Evolutionary conservation across 257 asterid species (phyloP).

Genomic region (Lithospermum erythrorhizon): DNA sequence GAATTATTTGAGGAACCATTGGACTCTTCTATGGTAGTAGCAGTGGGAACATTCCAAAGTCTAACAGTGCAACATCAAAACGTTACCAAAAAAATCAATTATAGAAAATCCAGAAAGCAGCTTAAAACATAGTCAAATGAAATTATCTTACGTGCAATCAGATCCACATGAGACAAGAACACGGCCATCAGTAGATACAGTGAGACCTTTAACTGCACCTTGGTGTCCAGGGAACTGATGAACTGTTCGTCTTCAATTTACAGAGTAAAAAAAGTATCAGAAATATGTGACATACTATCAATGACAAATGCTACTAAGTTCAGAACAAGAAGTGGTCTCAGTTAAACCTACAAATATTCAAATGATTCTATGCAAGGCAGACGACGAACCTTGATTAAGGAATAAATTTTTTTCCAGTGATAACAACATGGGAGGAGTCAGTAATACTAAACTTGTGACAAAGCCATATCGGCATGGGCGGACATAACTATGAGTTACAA

Average conservation of each 20-base stretch:
- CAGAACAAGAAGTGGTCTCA: no score
- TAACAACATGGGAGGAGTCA: no score
- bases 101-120: constrained; percentile 1
- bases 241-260: constrained; percentile 53
- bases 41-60: constrained; percentile 76
- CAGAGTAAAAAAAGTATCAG: background rate
- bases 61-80: constrained; percentile 48
- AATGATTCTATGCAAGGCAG: no score
- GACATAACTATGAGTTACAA: background rate
- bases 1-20: constrained; percentile 26
- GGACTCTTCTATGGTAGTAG: constrained; percentile 37
- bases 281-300: background rate
- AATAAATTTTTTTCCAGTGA: no score
- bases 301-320: background rate
- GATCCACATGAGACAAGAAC: constrained; percentile 91
- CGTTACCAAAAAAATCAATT: constrained; percentile 6
- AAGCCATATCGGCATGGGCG: no score
- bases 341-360: no score
- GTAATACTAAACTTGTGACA: no score
- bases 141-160: constrained; percentile 73
- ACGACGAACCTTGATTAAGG: no score
- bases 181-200: constrained; percentile 83
- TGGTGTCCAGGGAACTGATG: constrained; percentile 94
- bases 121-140: constrained; percentile 8
- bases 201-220: constrained; percentile 77